These are phyloP conservation scores for Pythium myriotylum DNA, from an alignment of 352 stramenopile species.

Conservation along the genomic window DNA sequence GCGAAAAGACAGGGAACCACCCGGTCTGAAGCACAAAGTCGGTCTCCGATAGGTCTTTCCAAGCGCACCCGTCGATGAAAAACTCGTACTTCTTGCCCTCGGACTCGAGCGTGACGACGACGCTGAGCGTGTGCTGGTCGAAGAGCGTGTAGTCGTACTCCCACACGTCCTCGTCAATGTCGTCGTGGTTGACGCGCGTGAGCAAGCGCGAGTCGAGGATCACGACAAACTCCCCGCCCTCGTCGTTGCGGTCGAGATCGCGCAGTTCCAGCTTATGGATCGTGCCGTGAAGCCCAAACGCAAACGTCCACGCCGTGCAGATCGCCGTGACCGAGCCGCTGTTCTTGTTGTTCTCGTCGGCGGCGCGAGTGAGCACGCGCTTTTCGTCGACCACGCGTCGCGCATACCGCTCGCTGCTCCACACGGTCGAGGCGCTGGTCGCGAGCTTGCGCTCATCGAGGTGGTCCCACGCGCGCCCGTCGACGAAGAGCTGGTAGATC, in stretches of 20 bases:
- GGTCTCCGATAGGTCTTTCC: slow-evolving; percentile 73
- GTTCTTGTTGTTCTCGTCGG: slow-evolving; percentile 28
- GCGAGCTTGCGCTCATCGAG: slow-evolving; percentile 59
- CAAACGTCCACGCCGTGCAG: slow-evolving; percentile 79
- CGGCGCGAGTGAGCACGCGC: slow-evolving; percentile 36
- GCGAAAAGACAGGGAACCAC: slow-evolving; percentile 82
- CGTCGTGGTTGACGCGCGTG: slow-evolving; percentile 56
- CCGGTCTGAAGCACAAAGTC: slow-evolving; percentile 80
- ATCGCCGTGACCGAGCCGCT: slow-evolving; percentile 37
- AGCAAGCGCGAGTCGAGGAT: slow-evolving; percentile 73
- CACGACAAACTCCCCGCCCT: slow-evolving; percentile 77
- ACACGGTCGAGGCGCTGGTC: slow-evolving; percentile 41
- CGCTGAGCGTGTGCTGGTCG: slow-evolving; percentile 67
- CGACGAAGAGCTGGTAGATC: slow-evolving; percentile 71
- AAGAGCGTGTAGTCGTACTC: slow-evolving; percentile 74
- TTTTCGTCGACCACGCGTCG: slow-evolving; percentile 63
- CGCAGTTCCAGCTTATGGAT: slow-evolving; percentile 80
- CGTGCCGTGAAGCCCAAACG: slow-evolving; percentile 72
- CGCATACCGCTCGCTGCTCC: slow-evolving; percentile 81
- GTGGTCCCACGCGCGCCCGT: slow-evolving; percentile 68
- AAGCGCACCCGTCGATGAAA: slow-evolving; percentile 74
- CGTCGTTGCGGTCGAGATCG: slow-evolving; percentile 65
- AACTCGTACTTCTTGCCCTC: slow-evolving; percentile 75
- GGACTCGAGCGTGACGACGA: slow-evolving; percentile 67
- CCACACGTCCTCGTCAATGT: slow-evolving; percentile 68